Conservation (phyloP, 345 rosid species). For the Alliaria petiolata region DNA sequence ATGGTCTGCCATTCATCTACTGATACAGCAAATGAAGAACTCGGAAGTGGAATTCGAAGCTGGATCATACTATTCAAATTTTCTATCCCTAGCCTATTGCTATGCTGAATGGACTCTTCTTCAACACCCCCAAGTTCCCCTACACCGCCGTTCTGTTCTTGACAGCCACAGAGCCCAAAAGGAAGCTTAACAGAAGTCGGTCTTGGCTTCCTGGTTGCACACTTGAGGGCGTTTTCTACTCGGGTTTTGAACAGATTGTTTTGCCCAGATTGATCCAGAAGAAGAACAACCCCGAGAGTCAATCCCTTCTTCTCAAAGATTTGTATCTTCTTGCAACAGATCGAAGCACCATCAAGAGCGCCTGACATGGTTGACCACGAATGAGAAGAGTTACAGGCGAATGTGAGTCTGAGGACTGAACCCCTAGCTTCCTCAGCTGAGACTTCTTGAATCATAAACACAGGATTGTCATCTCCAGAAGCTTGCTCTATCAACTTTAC, state of each 20-base stretch:
- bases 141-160: constrained; percentile 66
- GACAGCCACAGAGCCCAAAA: constrained; percentile 95
- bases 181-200: constrained; percentile 72
- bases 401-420: constrained; percentile 61
- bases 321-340: constrained; percentile 80
- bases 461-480: constrained; percentile 71
- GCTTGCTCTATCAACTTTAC: constrained; percentile 95
- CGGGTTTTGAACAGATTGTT: constrained; percentile 54
- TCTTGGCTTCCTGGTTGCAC: constrained; percentile 65
- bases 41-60: constrained; percentile 74
- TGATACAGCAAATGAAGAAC: constrained; percentile 58
- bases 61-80: constrained; percentile 46
- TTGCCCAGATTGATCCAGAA: constrained; percentile 60
- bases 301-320: constrained; percentile 93
- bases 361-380: constrained; percentile 83
- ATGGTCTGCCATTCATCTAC: constrained; percentile 96
- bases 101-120: constrained; percentile 56
- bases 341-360: constrained; percentile 71
- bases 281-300: constrained; percentile 69
- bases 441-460: constrained; percentile 66
- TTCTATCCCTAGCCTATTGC: constrained; percentile 47
- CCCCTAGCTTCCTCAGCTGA: constrained; percentile 56
- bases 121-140: constrained; percentile 65
- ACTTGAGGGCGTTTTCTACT: constrained; percentile 69
- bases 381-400: constrained; percentile 71